Base-by-base conservation (phyloP, 257 asterid species). In the Henckelia pumila region DNA sequence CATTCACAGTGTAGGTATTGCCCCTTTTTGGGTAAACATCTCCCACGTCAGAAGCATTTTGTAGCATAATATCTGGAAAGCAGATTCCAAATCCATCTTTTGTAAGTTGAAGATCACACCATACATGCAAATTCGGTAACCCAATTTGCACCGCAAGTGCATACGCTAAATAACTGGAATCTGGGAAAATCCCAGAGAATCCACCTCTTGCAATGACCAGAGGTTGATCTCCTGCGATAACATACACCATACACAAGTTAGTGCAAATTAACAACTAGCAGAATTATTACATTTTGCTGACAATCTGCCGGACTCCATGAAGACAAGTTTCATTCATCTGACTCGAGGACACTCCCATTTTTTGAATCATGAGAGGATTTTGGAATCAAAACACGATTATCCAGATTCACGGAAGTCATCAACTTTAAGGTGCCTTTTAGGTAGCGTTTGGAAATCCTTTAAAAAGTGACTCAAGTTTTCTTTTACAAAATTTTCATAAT, bases 21-120 rank as follows among this genome's bases (percentile, higher is more conserved):
- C 9, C 55, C 66, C 59, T 67, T 66, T 65, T 49, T 11, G 0
- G 32, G 58, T 56, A 75, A 29, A 70, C n/a, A 4, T 0, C 0
- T 8, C 20, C 64, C 37, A 85, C 73, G 59, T 77, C 56, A 20
- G 98, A 77, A 59, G 82, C 71, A 68, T 89, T 89, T 58, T 85
- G 72, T 7, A 92, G 89, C 75, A 4, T 71, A 71, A 84, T 29
- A 73, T 85, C 86, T 0, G 96, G 91, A 33, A 83, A 75, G 78
- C 98, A 92, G 66, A 92, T 83, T 7, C 95, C 98, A n/a, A 28
- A 79, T 64, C 78, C 91, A 77, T 89, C 98, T 70, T 82, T 89
- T 0, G 89, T 92, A 59, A 92, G 96, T 73, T 92, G 98, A 69
- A 92, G 88, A 66, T 89, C 91, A 65, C 98, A 92, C 96, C 91